Base-by-base conservation (phyloP, 2,329 filamentous ascomycete species). In the Sporothrix protearum region DNA sequence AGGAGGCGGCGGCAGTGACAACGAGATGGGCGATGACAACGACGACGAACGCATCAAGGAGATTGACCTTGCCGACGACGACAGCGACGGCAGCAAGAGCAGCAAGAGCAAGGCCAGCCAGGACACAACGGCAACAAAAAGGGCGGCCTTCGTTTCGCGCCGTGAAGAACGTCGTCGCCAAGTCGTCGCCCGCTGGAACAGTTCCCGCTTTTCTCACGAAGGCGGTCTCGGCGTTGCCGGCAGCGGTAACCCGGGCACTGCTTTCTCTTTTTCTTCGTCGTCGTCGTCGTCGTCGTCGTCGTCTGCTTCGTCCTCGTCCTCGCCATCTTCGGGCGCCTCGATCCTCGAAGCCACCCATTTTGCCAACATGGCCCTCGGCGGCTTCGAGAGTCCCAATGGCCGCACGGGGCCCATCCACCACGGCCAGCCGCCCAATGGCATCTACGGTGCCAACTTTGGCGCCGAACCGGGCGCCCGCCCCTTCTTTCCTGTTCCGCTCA, bases 11-110 rank as follows among this genome's bases (percentile, higher is more conserved):
- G 45, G 25, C 22, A 57, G 53, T 16, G 53, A 68, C 12, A 47
- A 51, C 3, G 42, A 70, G 4, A 45, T 61, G 10, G 47, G 49
- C 12, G 25, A 67, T 10, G 64, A 47, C 42, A 47, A 55, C 19
- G 67, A 53, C 25, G 69, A 71, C 49, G 67, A 70, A n/a, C 66
- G 66, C 1, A 28, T 67, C 42, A 59, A 68, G 14, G 61, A 72
- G 25, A 49, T 68, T n/a, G 66, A 53, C 7, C 39, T 69, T 1
- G 49, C 1, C 16, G 57, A 49, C 7, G 63, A 68, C 59, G 22
- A 16, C 47, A 51, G 45, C 12, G 45, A 64, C 10, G 55, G 14
- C 59, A 57, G 45, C 25, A 33, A 55, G 4, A 36, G 33, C 33
- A 36, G 8, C 33, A 63, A 39, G 47, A 61, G n/a, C 25, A n/a